Base-by-base conservation (phyloP, 1,284 basidiomycete genomes). In the Sporisorium reilianum region DNA sequence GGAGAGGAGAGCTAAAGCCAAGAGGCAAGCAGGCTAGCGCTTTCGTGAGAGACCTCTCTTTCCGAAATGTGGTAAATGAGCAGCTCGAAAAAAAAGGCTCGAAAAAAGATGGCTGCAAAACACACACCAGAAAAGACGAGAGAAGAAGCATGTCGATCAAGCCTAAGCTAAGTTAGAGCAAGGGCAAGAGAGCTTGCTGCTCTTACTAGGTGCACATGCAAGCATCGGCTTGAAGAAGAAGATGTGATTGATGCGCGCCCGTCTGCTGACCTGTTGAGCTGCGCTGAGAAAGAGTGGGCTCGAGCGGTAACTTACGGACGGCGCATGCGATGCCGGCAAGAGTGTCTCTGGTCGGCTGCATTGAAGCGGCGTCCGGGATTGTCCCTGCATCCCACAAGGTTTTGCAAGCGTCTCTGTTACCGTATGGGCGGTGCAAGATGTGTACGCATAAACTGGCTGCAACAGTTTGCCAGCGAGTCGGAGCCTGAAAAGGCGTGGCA, bases 381-480 rank as follows among this genome's bases (percentile, higher is more conserved):
- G 50, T 52, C 50, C 36, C 50, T 52, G 50, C 50, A 25, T 52
- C 50, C 16, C 23, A 41, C 12, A 51, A 30, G 28, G 28, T 30
- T 30, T 30, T 30, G 28, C 28, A 30, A 30, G 28, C n/a, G n/a
- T n/a, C 5, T 30, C 28, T 38, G 36, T 16, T 12, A 16, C 36
- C 14, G n/a, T n/a, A n/a, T n/a, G n/a, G n/a, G n/a, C n/a, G n/a
- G n/a, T n/a, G n/a, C 25, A 26, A 49, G 38, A 6, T 5, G 18
- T 9, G 3, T 12, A 9, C 14, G 30, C 20, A 55, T 46, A 16
- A 55, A 46, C 38, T n/a, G 16, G 32, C 14, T 18, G 20, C 18
- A n/a, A 26, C 26, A 38, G 42, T 38, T 32, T 55, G 44, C 44
- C 54, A 55, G 54, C 54, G 25, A 34, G 25, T 55, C 42, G 54